Conservation (phyloP, 179 eudicot genomes). For the Beta corolliflora region DNA sequence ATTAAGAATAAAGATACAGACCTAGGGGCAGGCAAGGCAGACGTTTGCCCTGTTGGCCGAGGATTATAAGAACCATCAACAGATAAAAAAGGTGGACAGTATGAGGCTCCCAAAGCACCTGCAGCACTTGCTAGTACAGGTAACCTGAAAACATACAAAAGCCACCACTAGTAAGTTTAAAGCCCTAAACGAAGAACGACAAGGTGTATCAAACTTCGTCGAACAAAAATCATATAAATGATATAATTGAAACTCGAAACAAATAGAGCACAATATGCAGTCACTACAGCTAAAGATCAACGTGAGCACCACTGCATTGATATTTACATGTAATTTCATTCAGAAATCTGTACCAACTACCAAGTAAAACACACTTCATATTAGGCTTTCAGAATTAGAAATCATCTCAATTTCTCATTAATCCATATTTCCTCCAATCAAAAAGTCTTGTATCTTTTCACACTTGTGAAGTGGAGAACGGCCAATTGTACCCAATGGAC, state of each 20-base stretch:
- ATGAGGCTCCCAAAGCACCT: constrained; percentile 84
- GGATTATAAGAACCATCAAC: constrained; percentile 72
- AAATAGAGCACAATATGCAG: background rate
- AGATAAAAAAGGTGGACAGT: constrained; percentile 71
- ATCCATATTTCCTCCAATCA: background rate
- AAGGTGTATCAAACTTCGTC: background rate
- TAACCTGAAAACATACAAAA: constrained; percentile 52
- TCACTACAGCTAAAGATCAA: background rate
- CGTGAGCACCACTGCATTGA: background rate
- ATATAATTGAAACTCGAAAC: background rate
- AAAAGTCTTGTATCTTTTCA: background rate
- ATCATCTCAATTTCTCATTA: background rate
- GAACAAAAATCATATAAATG: background rate
- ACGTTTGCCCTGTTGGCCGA: constrained; percentile 68
- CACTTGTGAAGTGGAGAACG: background rate
- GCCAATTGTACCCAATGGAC: background rate
- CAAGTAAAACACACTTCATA: background rate
- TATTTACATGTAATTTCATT: background rate
- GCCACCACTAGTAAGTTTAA: background rate
- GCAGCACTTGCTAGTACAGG: constrained; percentile 93
- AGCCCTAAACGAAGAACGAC: background rate
- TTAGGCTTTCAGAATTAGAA: background rate
- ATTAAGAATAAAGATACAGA: constrained; percentile 27
- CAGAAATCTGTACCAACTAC: background rate
- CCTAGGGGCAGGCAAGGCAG: constrained; percentile 69